Conservation (phyloP, 2,329 filamentous ascomycete species). For the Corinectria fuckeliana region DNA sequence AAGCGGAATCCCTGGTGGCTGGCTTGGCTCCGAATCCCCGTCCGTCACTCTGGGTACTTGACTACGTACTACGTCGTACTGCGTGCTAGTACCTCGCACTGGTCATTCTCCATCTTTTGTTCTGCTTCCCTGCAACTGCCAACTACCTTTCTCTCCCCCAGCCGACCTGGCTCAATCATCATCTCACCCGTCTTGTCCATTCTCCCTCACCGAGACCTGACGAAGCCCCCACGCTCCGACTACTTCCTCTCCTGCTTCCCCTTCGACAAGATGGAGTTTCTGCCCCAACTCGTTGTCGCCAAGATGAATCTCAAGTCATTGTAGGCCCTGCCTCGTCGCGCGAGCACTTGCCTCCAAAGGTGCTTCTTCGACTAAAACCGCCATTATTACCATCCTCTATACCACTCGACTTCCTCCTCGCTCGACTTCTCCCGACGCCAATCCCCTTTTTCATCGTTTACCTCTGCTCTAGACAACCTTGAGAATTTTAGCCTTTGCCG, state of each 20-base stretch:
- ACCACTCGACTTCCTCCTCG: conserved; percentile 12
- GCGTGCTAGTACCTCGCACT: too few relatives aligned
- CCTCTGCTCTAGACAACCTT: conserved; percentile 14
- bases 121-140: conserved; percentile 4
- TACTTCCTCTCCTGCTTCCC: conserved; percentile 34
- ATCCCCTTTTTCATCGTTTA: conserved; percentile 18
- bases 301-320: conserved; percentile 35
- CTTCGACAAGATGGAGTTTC: conserved; percentile 31
- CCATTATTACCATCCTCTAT: conserved; percentile 4
- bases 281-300: conserved; percentile 31
- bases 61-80: conserved; percentile 1
- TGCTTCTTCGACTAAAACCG: conserved; percentile 30
- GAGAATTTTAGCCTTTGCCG: not conserved
- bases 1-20: not conserved
- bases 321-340: conserved; percentile 32
- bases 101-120: conserved; percentile 15
- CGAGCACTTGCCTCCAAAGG: conserved; percentile 28
- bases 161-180: conserved; percentile 25
- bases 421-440: conserved; percentile 6
- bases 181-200: conserved; percentile 29
- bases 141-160: too few relatives aligned
- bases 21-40: not conserved
- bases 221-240: conserved; percentile 31
- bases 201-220: conserved; percentile 37
- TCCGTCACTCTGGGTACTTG: not conserved